A percentile compares a stretch with the other conserved stretches of the same genome.
Conservation (phyloP, 805 yeast species). For the Hanseniaspora vineae region DNA sequence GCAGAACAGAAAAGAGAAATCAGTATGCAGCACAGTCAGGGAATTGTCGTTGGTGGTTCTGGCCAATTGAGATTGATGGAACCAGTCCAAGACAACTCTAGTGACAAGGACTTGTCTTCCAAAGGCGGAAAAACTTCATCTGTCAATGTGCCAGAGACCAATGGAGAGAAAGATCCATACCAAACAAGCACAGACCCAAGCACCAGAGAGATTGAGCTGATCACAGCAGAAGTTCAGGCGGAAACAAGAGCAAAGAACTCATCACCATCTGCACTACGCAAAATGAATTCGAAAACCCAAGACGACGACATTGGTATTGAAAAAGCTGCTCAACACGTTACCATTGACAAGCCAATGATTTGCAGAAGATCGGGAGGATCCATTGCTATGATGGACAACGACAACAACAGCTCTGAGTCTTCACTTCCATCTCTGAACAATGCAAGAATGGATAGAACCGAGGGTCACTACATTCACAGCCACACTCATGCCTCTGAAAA, state of each 20-base stretch:
- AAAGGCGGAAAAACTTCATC: slow-evolving; percentile 13
- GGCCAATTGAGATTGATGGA: slow-evolving; percentile 42
- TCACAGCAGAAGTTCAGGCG: slow-evolving; percentile 27
- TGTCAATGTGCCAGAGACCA: slow-evolving; percentile 3
- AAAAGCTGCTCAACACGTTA: slow-evolving; percentile 23
- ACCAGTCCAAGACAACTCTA: not conserved
- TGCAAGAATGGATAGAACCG: not conserved
- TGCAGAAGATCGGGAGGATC: slow-evolving; percentile 24
- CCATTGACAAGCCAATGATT: slow-evolving; percentile 32
- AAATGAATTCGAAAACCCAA: slow-evolving; percentile 22
- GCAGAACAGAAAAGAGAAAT: slow-evolving; percentile 39
- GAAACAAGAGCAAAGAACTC: slow-evolving; percentile 24
- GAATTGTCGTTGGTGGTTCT: slow-evolving; percentile 69
- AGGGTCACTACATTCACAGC: not conserved
- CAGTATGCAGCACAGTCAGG: slow-evolving; percentile 38
- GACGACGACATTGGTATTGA: slow-evolving; percentile 28
- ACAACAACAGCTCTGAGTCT: slow-evolving; percentile 7
- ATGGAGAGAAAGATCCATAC: slow-evolving; percentile 16
- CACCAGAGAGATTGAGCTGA: slow-evolving; percentile 20
- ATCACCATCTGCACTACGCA: slow-evolving; percentile 18
- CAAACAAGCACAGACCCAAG: slow-evolving; percentile 12
- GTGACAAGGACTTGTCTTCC: slow-evolving; percentile 4
- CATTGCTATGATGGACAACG: slow-evolving; percentile 10
- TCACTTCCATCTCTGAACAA: not conserved
- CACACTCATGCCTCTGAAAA: not conserved